phyloP scores from a whole-genome alignment of 2,329 filamentous ascomycete species.

The Aspergillus arachidicola region DNA sequence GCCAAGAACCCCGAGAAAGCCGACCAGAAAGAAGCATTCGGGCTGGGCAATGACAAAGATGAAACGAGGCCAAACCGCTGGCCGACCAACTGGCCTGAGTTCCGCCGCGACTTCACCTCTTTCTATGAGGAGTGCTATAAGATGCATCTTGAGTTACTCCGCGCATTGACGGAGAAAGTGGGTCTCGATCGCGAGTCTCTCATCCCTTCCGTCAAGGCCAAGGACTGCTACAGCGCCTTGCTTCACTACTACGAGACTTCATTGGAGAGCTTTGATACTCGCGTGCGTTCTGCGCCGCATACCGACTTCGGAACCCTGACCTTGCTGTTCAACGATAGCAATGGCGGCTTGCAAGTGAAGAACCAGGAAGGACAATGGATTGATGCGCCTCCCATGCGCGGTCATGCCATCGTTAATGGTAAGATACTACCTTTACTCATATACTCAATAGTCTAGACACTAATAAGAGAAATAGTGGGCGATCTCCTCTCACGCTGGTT shows the following conservation, averaged over 20 bases:
- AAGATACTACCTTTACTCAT: background rate
- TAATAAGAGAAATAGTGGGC: background rate
- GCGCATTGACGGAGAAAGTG: constrained; percentile 7
- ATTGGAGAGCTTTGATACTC: background rate
- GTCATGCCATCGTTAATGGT: constrained; percentile 11
- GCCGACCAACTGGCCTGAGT: constrained; percentile 7
- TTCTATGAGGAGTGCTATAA: constrained; percentile 12
- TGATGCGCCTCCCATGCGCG: constrained; percentile 11
- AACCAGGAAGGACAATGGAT: constrained; percentile 5
- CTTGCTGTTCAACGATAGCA: constrained; percentile 8
- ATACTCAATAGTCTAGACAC: no score
- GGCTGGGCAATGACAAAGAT: constrained; percentile 8
- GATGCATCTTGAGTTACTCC: constrained; percentile 6
- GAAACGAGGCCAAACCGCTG: constrained; percentile 9
- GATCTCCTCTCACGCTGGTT: constrained; percentile 12
- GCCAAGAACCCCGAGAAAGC: background rate
- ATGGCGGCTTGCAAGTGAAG: constrained; percentile 9
- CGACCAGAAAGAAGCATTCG: constrained; percentile 12
- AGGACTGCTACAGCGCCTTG: constrained; percentile 9
- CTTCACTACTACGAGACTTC: constrained; percentile 10
- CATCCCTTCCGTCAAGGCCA: constrained; percentile 5
- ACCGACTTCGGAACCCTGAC: constrained; percentile 11
- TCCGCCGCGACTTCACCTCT: constrained; percentile 9
- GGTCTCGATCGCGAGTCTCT: constrained; percentile 5
- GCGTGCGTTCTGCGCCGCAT: constrained; percentile 4